Base-by-base conservation (phyloP, 371 early-diverging fungal genomes). In the Mortierella sp. region DNA sequence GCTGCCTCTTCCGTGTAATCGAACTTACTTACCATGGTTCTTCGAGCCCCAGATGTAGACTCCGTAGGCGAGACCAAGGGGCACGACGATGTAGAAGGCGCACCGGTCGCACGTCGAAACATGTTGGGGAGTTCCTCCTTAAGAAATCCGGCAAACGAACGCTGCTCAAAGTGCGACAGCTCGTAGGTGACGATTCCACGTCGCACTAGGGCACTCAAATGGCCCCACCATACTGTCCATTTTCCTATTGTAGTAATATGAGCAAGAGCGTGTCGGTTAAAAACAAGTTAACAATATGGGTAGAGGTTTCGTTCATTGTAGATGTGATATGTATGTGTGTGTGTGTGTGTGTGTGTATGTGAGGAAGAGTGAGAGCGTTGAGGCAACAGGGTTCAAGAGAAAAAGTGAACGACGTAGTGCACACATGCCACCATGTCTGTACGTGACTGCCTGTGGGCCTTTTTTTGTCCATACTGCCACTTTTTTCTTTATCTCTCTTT, bases 141-240 rank as follows among this genome's bases (percentile, higher is more conserved):
- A 67, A 92, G 86, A 58, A 89, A 92, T 79, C 94, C 93, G 67
- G 93, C 94, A 72, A 94, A 94, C 72, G 92, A 87, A 75, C 91
- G 91, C 86, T 94, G 94, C 86, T 94, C 91, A 88, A 90, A 94
- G 52, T 93, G 93, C 31, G 95, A 96, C 53, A 94, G 86, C 69
- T 90, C 70, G 89, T 96, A 95, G 43, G 92, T 90, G 67, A 87
- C 88, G 67, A 94, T 89, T 83, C 93, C 93, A 88, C 91, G 90
- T 74, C 92, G 92, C 87, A 90, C 92, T 80, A 92, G 92, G 65
- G 91, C 90, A 73, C 92, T 90, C 91, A 93, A 87, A 78, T 88
- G 85, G 77, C 94, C 93, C 93, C 94, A 94, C 92, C 93, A 88
- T 67, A 89, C 90, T 75, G 80, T 79, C 74, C 84, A 85, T 74